Base-by-base conservation (phyloP, 306 rosid genomes). In the Sicyos baderoa region DNA sequence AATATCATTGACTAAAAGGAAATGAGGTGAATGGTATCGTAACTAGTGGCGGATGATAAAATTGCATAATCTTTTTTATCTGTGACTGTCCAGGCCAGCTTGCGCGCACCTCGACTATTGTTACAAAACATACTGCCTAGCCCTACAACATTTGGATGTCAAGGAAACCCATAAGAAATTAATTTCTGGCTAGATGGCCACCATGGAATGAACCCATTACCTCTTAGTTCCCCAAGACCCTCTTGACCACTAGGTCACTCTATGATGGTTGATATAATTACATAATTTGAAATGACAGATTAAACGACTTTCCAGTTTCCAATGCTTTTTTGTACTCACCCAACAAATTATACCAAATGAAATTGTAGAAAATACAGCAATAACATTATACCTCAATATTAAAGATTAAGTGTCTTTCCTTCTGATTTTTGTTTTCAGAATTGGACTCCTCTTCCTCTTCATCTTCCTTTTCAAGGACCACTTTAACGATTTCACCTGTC, bases 401-500 rank as follows among this genome's bases (percentile, higher is more conserved):
- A 78, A 90, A 94, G 74, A 82, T 63, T 14, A 86, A 88, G 76
- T 82, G 82, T 77, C 86, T 94, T 84, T 84, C 90, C 70, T 86
- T 86, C 60, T 75, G 81, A 44, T 88, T 95, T 76, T 85, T 88
- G 77, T 79, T 80, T 54, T 94, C 97, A 64, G 87, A 63, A 51
- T 79, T 74, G 67, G 92, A 72, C 63, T 88, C 90, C 4, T 83
- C 79, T 23, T 79, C 72, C 74, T 90, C 95, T 78, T 86, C 89
- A 61, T 77, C 86, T 71, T 88, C 97, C 80, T 86, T 90, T 76
- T 90, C 99, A 51, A 94, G 92, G 70, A 88, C 88, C 53, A 94
- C 84, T 83, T 88, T 90, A 79, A 90, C 82, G 79, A 78, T 81
- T 84, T 94, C 97, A 9, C 99, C 99, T 5, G 97, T 94, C 84